These are phyloP conservation scores for Phaeosphaeriaceae sp. DNA, from an alignment of 2,329 filamentous ascomycete species.

Conservation along the genomic window DNA sequence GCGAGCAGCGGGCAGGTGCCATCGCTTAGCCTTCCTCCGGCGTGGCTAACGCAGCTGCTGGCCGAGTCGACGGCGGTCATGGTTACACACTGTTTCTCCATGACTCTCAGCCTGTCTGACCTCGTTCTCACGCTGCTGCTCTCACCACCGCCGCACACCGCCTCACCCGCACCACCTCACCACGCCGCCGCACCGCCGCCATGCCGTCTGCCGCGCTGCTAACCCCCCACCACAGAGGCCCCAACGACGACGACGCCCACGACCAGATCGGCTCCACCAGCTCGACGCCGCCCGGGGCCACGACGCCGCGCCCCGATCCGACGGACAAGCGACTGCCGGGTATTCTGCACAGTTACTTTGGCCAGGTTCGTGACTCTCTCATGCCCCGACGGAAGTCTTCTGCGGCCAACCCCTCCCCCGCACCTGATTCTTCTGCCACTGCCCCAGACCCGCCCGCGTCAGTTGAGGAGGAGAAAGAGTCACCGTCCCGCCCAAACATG, in stretches of 20 bases:
- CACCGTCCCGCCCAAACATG: slow-evolving; percentile 56
- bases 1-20: slow-evolving; percentile 8
- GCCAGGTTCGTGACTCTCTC: slow-evolving; percentile 91
- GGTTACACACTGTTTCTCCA: slow-evolving; percentile 39
- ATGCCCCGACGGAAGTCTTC: slow-evolving; percentile 50
- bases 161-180: slow-evolving; percentile 14
- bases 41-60: slow-evolving; percentile 8
- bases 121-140: slow-evolving; percentile 9
- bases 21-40: slow-evolving; percentile 27
- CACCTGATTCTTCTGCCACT: slow-evolving; percentile 35
- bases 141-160: slow-evolving; percentile 2
- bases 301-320: slow-evolving; percentile 91
- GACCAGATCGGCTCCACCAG: slow-evolving; percentile 81
- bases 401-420: slow-evolving; percentile 47
- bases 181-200: slow-evolving; percentile 14
- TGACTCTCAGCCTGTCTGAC: slow-evolving; percentile 11
- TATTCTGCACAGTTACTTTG: slow-evolving; percentile 95
- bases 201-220: slow-evolving; percentile 44
- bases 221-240: slow-evolving; percentile 44
- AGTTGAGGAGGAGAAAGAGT: slow-evolving; percentile 30
- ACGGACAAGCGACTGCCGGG: slow-evolving; percentile 94
- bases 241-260: slow-evolving; percentile 72
- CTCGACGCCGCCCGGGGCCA: slow-evolving; percentile 87
- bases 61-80: slow-evolving; percentile 14
- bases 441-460: slow-evolving; percentile 14